These are phyloP conservation scores for Russula olivacea DNA, from an alignment of 768 basidiomycete genomes.

Conservation along the genomic window DNA sequence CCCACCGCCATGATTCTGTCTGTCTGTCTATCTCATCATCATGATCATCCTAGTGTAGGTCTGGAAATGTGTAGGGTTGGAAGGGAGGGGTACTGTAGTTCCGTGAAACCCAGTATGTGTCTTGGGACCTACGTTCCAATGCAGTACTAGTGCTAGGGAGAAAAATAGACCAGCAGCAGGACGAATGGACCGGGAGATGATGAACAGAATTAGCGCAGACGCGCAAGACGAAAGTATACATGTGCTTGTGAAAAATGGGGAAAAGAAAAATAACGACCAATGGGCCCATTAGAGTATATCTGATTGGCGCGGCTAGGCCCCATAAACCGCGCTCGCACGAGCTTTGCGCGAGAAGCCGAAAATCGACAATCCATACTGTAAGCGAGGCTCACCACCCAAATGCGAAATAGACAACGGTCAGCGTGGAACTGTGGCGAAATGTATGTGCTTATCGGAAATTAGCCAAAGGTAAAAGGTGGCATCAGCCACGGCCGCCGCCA, in stretches of 20 bases:
- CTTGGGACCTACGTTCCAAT: too few relatives aligned
- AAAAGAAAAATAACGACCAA: not conserved
- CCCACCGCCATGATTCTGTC: not conserved
- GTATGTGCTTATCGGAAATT: slow-evolving; percentile 14
- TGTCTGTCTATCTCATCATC: too few relatives aligned
- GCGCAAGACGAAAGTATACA: slow-evolving; percentile 20
- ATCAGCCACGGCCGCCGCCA: slow-evolving; percentile 18
- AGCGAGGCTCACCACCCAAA: slow-evolving; percentile 27
- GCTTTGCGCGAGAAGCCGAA: slow-evolving; percentile 14
- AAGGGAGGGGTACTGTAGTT: not conserved
- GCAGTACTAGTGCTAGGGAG: not conserved
- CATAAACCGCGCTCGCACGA: slow-evolving; percentile 18
- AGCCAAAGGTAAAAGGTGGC: slow-evolving; percentile 9
- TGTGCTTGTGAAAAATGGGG: slow-evolving; percentile 10
- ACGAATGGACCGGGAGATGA: not conserved
- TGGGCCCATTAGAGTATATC: slow-evolving; percentile 25
- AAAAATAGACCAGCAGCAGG: slow-evolving; percentile 5
- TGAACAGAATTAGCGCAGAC: slow-evolving; percentile 18
- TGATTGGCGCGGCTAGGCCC: slow-evolving; percentile 23
- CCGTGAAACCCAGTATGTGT: not conserved
- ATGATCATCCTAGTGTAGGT: too few relatives aligned
- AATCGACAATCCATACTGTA: slow-evolving; percentile 26
- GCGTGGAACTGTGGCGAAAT: slow-evolving; percentile 16
- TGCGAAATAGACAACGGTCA: slow-evolving; percentile 27
- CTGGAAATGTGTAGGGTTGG: too few relatives aligned